Evolutionary conservation across 805 yeast species (phyloP).

Genomic region (Saccharomycopsis microspora): DNA sequence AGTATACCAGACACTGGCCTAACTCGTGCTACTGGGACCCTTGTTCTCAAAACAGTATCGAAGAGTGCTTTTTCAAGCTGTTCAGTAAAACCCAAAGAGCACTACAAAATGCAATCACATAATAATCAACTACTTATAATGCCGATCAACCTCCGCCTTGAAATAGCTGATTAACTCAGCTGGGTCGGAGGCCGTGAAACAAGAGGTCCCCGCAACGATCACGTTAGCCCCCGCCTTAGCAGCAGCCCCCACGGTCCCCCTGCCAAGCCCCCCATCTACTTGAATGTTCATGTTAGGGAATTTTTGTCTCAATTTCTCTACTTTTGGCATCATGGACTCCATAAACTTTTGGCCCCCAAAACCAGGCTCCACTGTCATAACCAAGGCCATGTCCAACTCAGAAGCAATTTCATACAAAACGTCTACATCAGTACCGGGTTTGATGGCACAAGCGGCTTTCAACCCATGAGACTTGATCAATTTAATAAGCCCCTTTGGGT

Average conservation of each 20-base stretch:
- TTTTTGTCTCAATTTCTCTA: conserved; percentile 55
- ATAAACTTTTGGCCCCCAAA: conserved; percentile 97
- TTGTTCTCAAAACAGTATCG: too few species aligned
- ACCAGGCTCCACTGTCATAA: conserved; percentile 99
- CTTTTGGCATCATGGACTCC: conserved; percentile 95
- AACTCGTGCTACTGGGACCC: too few species aligned
- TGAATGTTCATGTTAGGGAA: conserved; percentile 80
- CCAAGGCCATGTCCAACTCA: conserved; percentile 82
- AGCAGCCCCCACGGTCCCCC: conserved; percentile 73
- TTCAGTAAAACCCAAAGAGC: too few species aligned
- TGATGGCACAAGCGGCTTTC: conserved; percentile 89
- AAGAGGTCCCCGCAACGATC: conserved; percentile 94
- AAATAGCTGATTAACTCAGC: conserved; percentile 58
- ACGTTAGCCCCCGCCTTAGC: conserved; percentile 98
- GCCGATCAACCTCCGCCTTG: conserved; percentile 44
- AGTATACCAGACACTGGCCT: too few species aligned
- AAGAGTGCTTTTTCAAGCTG: too few species aligned
- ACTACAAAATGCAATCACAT: too few species aligned
- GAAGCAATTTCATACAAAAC: conserved; percentile 68
- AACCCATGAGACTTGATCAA: conserved; percentile 72
- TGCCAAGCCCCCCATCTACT: conserved; percentile 94
- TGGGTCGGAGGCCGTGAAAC: conserved; percentile 78
- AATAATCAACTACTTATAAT: too few species aligned
- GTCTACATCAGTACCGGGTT: conserved; percentile 86
- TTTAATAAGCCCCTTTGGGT: conserved; percentile 64